These are phyloP conservation scores for Macrolepiota dolichaula DNA, from an alignment of 768 basidiomycete species.

Conservation along the genomic window DNA sequence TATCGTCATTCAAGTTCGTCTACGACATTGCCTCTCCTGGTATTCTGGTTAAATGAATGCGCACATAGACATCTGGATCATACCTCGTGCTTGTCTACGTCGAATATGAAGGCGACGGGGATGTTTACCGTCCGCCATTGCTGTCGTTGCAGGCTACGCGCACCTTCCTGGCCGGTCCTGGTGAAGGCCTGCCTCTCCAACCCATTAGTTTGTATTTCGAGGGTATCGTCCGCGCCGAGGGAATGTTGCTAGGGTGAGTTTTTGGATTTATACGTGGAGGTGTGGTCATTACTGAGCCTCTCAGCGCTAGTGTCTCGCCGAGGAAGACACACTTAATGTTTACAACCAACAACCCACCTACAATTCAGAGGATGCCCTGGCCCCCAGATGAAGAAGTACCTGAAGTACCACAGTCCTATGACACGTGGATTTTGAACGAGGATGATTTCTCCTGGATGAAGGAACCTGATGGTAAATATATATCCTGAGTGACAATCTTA, in stretches of 20 bases:
- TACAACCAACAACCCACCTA: conserved; percentile 69
- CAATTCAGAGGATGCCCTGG: conserved; percentile 85
- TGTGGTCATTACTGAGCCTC: background rate
- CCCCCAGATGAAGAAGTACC: conserved; percentile 47
- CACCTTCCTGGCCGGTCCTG: conserved; percentile 74
- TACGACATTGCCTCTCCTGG: background rate
- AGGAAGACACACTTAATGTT: conserved; percentile 67
- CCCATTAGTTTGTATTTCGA: conserved; percentile 71
- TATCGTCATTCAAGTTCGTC: conserved; percentile 74
- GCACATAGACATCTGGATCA: conserved; percentile 71
- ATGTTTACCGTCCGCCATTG: conserved; percentile 51
- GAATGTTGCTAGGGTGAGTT: conserved; percentile 63
- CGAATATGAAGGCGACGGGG: conserved; percentile 50
- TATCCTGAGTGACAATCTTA: background rate
- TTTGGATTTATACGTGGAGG: background rate
- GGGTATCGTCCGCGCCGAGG: conserved; percentile 79
- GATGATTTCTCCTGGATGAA: conserved; percentile 70
- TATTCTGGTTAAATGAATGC: background rate
- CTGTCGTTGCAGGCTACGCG: conserved; percentile 55
- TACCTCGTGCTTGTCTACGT: conserved; percentile 75
- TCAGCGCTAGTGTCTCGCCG: conserved; percentile 60
- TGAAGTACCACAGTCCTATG: conserved; percentile 40
- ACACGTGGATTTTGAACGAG: conserved; percentile 70
- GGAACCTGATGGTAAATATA: conserved; percentile 60
- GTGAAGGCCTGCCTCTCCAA: conserved; percentile 72